Percentiles rank a stretch among this genome's conserved stretches.
phyloP scores from a whole-genome alignment of 805 yeast species.

The Tetrapisispora taiwanensis region DNA sequence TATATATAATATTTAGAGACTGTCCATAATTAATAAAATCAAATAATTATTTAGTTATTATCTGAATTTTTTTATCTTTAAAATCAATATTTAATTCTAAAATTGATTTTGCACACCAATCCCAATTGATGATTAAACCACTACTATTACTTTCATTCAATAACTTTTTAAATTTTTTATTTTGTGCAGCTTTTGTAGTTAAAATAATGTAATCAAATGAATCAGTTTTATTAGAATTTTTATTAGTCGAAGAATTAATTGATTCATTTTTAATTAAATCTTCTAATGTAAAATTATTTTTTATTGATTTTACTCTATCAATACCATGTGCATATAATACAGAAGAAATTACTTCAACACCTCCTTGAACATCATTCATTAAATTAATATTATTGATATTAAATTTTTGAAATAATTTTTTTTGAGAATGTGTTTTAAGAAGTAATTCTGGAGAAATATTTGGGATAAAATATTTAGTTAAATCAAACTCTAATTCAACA shows the following conservation, averaged over 20 bases:
- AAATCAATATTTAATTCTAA: slow-evolving; percentile 14
- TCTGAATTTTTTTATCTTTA: background rate
- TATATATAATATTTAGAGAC: background rate
- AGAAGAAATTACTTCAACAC: slow-evolving; percentile 16
- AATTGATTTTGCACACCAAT: slow-evolving; percentile 25
- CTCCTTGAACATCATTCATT: slow-evolving; percentile 21
- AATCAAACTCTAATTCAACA: slow-evolving; percentile 6
- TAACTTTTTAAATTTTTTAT: slow-evolving; percentile 16
- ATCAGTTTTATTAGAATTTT: background rate
- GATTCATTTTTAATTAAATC: slow-evolving; percentile 2
- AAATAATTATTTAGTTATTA: background rate
- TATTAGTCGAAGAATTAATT: background rate
- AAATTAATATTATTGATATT: slow-evolving; percentile 16
- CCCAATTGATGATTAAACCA: slow-evolving; percentile 24
- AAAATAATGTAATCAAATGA: slow-evolving; percentile 29
- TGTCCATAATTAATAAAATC: background rate
- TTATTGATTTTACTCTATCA: slow-evolving; percentile 9
- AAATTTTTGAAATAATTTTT: slow-evolving; percentile 23
- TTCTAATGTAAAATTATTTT: background rate
- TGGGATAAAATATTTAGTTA: slow-evolving; percentile 26
- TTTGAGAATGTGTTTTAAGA: slow-evolving; percentile 10
- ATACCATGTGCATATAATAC: slow-evolving; percentile 24
- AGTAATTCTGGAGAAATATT: slow-evolving; percentile 23
- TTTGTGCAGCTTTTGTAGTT: slow-evolving; percentile 21
- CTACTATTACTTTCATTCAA: slow-evolving; percentile 2